Evolutionary conservation across 2,329 filamentous ascomycete species (phyloP), one percentile per base, ranked within the genome.

Genomic region (Monosporascus sp.): DNA sequence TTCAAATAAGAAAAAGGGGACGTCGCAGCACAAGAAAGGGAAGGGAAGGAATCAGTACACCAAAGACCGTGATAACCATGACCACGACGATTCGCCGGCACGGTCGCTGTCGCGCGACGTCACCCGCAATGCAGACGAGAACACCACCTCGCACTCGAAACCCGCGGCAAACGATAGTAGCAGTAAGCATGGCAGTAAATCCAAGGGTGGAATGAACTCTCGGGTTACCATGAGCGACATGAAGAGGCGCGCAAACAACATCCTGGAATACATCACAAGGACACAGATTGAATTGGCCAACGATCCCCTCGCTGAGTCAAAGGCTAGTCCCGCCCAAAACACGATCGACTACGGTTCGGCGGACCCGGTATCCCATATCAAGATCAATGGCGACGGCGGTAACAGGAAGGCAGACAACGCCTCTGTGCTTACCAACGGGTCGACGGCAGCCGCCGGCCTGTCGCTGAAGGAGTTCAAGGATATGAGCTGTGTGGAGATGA

Each of bases 171-270:
- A 64, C 63, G 53, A 79, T 68, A 55, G 60, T 57, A 48, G 60
- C 58, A 71, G 77, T 60, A 87, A 85, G 59, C 76, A 80, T 47
- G 65, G 68, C 61, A 74, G 75, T 54, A 84, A 82, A 63, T 72
- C 74, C 35, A 81, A 81, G 62, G 70, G 74, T 53, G 75, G 77
- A 49, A 81, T 80, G 69, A 78, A 77, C 58, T 85, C 80, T 60
- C 91, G 89, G 68, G 82, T 91, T 53, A 92, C 86, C 27, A 89
- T 95, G 85, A 86, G 86, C 55, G 91, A 96, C 66, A 91, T 96
- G 84, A 90, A 89, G 72, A 84, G 89, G 59, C 86, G 91, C 9
- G 90, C 92, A 6, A 83, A 88, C 4, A 88, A 83, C 20, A 95
- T 97, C 66, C 79, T 96, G 55, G 91, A 94, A 61, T 97, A 93